A percentile compares a stretch with the other conserved stretches of the same genome.
Conservation (phyloP, 257 asterid genomes). For the Forsythia suspensa region DNA sequence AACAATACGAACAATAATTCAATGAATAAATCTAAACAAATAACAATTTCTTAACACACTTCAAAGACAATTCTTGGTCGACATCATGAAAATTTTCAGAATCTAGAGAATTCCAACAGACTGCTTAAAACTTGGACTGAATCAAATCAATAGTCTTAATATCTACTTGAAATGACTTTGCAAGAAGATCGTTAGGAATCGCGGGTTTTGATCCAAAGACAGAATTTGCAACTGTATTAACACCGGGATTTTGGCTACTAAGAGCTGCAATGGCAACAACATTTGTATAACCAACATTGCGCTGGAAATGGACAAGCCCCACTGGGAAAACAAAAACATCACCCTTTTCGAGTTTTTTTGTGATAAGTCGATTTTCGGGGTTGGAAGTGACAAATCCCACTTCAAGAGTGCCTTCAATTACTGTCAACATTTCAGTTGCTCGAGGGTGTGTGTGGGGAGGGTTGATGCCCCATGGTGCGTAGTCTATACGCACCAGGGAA, state of each 20-base stretch:
- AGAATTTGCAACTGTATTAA: conserved; percentile 30
- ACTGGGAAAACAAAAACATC: conserved; percentile 47
- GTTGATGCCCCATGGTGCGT: not conserved
- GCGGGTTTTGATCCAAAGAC: conserved; percentile 44
- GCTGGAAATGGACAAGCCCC: conserved; percentile 46
- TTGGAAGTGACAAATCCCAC: conserved; percentile 49
- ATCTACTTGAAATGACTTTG: conserved; percentile 43
- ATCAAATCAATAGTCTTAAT: conserved; percentile 25
- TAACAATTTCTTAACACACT: not conserved
- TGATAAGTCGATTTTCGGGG: conserved; percentile 35
- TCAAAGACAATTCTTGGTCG: not conserved
- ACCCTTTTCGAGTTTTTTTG: conserved; percentile 28
- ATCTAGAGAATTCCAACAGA: not conserved
- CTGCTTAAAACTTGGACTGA: conserved; percentile 32
- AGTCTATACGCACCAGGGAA: conserved; percentile 10
- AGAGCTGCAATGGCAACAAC: conserved; percentile 39
- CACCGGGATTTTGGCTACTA: conserved; percentile 49
- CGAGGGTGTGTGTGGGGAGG: conserved; percentile 38
- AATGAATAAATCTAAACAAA: not conserved
- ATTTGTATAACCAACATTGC: conserved; percentile 18
- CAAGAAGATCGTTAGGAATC: conserved; percentile 37
- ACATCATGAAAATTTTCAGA: not conserved
- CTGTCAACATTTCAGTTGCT: conserved; percentile 41
- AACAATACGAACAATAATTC: not conserved
- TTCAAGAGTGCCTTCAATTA: conserved; percentile 30